These are phyloP conservation scores for Melanopsichium pennsylvanicum DNA, from an alignment of 1,284 basidiomycete genomes.

Conservation along the genomic window DNA sequence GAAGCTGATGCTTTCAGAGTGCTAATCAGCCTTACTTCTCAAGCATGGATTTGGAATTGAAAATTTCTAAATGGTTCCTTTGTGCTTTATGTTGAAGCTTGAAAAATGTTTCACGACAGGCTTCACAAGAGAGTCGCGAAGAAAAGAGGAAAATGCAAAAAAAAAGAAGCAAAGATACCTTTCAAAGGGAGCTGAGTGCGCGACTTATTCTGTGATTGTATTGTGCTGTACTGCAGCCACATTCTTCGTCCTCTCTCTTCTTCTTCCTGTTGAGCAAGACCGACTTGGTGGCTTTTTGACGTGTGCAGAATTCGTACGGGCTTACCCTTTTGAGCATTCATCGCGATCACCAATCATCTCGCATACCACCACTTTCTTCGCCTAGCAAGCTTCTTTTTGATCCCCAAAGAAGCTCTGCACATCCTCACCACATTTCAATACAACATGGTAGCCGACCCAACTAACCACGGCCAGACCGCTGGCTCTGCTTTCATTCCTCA, in stretches of 20 bases:
- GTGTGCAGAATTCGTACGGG: background rate
- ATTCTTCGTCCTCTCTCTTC: too few relatives aligned
- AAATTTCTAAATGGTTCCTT: background rate
- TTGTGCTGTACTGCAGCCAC: too few relatives aligned
- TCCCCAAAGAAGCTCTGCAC: conserved; percentile 31
- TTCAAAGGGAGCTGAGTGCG: too few relatives aligned
- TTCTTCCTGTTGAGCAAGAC: too few relatives aligned
- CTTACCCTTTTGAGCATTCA: background rate
- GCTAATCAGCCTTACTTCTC: too few relatives aligned
- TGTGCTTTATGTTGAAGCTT: background rate
- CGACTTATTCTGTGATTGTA: too few relatives aligned
- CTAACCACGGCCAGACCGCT: conserved; percentile 37
- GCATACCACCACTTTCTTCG: conserved; percentile 2
- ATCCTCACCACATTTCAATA: background rate
- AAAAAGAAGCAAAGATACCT: background rate
- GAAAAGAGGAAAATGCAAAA: background rate
- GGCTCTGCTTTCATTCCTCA: conserved; percentile 21
- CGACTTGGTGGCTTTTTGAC: too few relatives aligned
- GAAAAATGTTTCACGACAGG: conserved; percentile 9
- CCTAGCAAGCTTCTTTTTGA: conserved; percentile 35
- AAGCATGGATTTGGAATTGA: background rate
- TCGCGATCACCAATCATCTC: background rate
- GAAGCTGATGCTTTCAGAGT: too few relatives aligned
- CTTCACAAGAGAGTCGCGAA: too few relatives aligned
- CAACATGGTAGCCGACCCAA: conserved; percentile 34